A percentile compares a stretch with the other conserved stretches of the same genome.
These are phyloP conservation scores for Ophiostoma quercus DNA, from an alignment of 2,329 filamentous ascomycete species.

Conservation along the genomic window DNA sequence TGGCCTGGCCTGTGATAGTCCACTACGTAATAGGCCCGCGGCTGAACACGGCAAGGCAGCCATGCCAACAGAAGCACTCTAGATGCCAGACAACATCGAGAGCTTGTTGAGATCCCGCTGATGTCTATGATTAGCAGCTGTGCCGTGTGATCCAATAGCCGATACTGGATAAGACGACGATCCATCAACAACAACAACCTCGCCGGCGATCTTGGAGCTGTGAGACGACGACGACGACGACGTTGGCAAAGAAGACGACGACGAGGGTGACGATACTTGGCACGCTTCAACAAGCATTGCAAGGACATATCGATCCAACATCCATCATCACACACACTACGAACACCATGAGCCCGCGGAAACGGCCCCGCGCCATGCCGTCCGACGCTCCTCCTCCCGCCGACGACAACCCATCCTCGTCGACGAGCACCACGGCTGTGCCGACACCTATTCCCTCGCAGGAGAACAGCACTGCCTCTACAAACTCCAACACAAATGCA, in stretches of 20 bases:
- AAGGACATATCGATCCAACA: background rate
- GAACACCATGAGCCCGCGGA: slow-evolving; percentile 39
- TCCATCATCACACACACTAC: background rate
- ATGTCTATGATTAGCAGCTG: background rate
- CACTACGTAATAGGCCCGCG: slow-evolving; percentile 22
- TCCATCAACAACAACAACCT: slow-evolving; percentile 8
- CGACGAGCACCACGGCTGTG: background rate
- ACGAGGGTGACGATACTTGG: background rate
- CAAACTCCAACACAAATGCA: too few relatives aligned
- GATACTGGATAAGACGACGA: background rate
- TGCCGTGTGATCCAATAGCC: background rate
- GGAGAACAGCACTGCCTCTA: background rate
- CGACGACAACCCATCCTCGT: background rate
- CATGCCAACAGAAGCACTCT: slow-evolving; percentile 17
- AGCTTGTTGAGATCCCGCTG: background rate
- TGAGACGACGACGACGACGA: background rate
- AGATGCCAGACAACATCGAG: background rate
- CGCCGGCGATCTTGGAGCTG: background rate
- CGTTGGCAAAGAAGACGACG: background rate
- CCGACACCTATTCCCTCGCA: slow-evolving; percentile 14
- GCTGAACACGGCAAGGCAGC: slow-evolving; percentile 20
- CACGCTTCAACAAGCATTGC: background rate
- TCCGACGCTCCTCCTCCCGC: slow-evolving; percentile 27
- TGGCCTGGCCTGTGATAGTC: slow-evolving; percentile 8
- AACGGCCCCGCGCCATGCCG: slow-evolving; percentile 39